phyloP scores from a whole-genome alignment of 441 rosid species.

The Pelargonium citronellum region DNA sequence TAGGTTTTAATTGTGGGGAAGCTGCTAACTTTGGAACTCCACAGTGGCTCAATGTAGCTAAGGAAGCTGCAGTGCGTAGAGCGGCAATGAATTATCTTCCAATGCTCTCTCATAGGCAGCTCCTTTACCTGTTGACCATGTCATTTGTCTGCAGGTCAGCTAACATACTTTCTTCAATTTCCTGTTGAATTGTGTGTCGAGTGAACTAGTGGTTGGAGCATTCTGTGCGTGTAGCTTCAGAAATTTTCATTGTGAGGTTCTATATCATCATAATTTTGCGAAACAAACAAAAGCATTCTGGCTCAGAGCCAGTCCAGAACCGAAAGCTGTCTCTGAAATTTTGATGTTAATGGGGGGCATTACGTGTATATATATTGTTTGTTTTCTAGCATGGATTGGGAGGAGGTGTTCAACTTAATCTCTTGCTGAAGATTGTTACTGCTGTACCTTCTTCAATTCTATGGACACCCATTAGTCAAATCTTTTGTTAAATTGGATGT shows the following conservation, averaged over 20 bases:
- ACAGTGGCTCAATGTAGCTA: constrained; percentile 93
- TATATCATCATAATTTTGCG: constrained; percentile 4
- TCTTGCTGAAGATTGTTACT: background rate
- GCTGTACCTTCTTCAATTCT: background rate
- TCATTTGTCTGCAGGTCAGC: constrained; percentile 88
- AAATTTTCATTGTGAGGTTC: constrained; percentile 4
- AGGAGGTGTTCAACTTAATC: background rate
- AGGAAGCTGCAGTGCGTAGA: constrained; percentile 98
- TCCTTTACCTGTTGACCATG: constrained; percentile 92
- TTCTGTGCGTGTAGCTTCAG: constrained; percentile 8
- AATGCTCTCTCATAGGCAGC: constrained; percentile 99
- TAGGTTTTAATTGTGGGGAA: constrained; percentile 99
- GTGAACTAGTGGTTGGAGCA: constrained; percentile 4
- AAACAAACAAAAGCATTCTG: background rate
- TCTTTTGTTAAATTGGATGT: background rate
- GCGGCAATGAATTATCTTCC: constrained; percentile 99
- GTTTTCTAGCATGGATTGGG: constrained; percentile 8
- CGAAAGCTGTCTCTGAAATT: background rate
- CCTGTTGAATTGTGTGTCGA: background rate
- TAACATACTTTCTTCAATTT: constrained; percentile 19
- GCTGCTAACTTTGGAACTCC: constrained; percentile 99
- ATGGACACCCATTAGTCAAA: background rate
- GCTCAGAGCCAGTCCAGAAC: constrained; percentile 6
- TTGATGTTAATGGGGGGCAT: background rate
- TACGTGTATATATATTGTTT: background rate